Conservation (phyloP, 2,329 filamentous ascomycete genomes). For the Colletotrichum liriopes region DNA sequence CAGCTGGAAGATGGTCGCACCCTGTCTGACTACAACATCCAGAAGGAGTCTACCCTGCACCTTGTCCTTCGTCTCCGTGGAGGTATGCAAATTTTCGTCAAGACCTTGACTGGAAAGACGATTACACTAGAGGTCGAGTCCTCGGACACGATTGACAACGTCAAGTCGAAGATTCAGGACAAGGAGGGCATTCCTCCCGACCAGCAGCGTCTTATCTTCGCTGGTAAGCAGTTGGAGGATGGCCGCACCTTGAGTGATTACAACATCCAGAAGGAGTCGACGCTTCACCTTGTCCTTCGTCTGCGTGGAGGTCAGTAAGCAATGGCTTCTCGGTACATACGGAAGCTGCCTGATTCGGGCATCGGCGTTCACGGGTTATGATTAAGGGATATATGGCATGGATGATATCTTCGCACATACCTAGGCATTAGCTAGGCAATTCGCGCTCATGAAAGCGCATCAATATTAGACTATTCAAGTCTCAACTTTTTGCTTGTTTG, state of each 20-base stretch:
- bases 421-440: conserved; percentile 28
- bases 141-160: conserved; percentile 94
- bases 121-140: conserved; percentile 93
- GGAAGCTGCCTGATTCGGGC: background rate
- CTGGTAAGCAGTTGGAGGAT: conserved; percentile 96
- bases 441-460: conserved; percentile 31
- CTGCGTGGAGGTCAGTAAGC: conserved; percentile 78
- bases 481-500: background rate
- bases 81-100: conserved; percentile 87
- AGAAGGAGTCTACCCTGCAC: conserved; percentile 89
- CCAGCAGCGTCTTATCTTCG: conserved; percentile 96
- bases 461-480: conserved; percentile 43
- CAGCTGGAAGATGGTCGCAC: conserved; percentile 94
- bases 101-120: conserved; percentile 91
- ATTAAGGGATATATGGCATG: conserved; percentile 47
- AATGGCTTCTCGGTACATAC: background rate
- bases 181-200: conserved; percentile 98
- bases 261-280: conserved; percentile 88
- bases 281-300: conserved; percentile 84
- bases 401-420: conserved; percentile 36
- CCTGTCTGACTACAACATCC: conserved; percentile 95
- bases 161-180: conserved; percentile 97
- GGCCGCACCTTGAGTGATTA: conserved; percentile 92
- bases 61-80: conserved; percentile 86
- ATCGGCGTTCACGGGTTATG: conserved; percentile 44